These are phyloP conservation scores for Mikania micrantha DNA, from an alignment of 129 eudicot genomes.

Conservation along the genomic window DNA sequence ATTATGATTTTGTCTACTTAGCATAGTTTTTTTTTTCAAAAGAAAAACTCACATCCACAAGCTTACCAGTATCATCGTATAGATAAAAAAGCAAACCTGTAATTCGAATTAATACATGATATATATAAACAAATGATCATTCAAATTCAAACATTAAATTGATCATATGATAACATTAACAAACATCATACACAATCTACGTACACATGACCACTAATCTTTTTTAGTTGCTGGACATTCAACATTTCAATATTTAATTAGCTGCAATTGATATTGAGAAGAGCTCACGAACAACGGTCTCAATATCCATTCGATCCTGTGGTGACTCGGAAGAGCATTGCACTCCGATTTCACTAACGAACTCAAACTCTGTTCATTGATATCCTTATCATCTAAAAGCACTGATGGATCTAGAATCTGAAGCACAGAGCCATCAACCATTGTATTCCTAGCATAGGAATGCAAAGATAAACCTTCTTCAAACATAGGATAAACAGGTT, in stretches of 20 bases:
- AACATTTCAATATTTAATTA: neutral
- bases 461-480: slow-evolving; percentile 19
- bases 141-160: neutral
- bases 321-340: slow-evolving; percentile 5
- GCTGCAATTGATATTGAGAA: neutral
- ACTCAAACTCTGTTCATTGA: slow-evolving; percentile 2
- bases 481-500: slow-evolving; percentile 25
- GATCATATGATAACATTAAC: neutral
- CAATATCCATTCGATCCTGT: neutral
- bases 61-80: neutral
- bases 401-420: slow-evolving; percentile 23
- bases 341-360: neutral
- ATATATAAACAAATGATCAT: neutral
- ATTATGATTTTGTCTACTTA: no score
- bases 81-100: no score
- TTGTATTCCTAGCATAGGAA: slow-evolving; percentile 14
- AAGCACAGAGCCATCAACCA: slow-evolving; percentile 7
- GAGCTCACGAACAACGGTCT: slow-evolving; percentile 2
- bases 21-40: no score
- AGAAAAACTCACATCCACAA: neutral
- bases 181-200: neutral
- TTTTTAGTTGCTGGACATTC: neutral
- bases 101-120: no score
- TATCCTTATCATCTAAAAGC: slow-evolving; percentile 10
- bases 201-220: neutral